A percentile compares a stretch with the other conserved stretches of the same genome.
Evolutionary conservation across 768 basidiomycete genomes (phyloP).

Genomic region (Mycena pura): DNA sequence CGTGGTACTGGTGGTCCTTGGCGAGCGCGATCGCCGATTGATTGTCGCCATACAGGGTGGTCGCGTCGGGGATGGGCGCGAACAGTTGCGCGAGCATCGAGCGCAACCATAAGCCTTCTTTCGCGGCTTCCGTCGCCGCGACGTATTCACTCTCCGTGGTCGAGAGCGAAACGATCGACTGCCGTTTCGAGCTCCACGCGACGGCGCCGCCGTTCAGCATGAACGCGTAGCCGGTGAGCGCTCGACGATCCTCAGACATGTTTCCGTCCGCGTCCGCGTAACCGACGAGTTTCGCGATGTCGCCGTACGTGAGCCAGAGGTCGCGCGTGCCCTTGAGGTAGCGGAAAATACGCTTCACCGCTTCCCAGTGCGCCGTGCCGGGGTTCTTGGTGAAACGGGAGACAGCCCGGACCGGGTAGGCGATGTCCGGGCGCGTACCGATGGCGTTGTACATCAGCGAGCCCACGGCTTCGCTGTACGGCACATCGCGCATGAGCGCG

Average conservation of each 20-base stretch:
- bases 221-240: constrained; percentile 41
- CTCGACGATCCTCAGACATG: too few species aligned
- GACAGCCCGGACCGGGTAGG: constrained; percentile 29
- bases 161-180: constrained; percentile 39
- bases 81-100: too few species aligned
- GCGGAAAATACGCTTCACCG: constrained; percentile 37
- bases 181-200: constrained; percentile 40
- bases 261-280: too few species aligned
- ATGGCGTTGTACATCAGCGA: not conserved
- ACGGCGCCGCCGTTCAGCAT: constrained; percentile 37
- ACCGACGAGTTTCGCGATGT: not conserved
- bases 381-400: constrained; percentile 36
- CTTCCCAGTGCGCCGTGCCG: constrained; percentile 37
- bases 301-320: constrained; percentile 17
- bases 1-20: too few species aligned
- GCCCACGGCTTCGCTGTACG: constrained; percentile 33
- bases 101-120: too few species aligned
- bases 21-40: too few species aligned
- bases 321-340: constrained; percentile 34
- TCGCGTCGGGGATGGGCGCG: too few species aligned
- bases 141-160: constrained; percentile 19
- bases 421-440: not conserved
- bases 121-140: constrained; percentile 24
- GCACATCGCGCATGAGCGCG: constrained; percentile 17
- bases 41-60: too few species aligned